Conservation (phyloP, 1,284 basidiomycete genomes). For the Vanrija pseudolonga region DNA sequence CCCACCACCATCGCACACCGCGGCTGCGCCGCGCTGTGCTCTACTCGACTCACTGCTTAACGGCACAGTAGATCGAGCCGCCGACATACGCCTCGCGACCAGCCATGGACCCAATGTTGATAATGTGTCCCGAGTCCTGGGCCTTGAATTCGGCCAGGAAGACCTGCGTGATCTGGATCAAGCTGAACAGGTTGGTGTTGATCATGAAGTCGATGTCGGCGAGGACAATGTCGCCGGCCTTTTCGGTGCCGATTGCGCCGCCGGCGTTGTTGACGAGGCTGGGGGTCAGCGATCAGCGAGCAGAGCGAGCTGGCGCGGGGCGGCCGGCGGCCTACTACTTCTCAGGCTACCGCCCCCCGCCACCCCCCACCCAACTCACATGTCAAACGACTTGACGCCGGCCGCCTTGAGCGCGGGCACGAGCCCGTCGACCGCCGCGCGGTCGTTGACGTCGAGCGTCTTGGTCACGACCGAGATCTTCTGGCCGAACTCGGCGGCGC, state of each 20-base stretch:
- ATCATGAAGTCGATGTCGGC: constrained; percentile 62
- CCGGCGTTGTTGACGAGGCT: constrained; percentile 23
- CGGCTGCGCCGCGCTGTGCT: not conserved
- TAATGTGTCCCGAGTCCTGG: constrained; percentile 79
- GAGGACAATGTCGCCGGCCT: constrained; percentile 19
- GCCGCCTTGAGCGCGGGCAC: constrained; percentile 7
- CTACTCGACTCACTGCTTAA: constrained; percentile 17
- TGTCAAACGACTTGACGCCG: constrained; percentile 13
- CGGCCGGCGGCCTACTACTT: not conserved
- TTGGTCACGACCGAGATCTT: not conserved
- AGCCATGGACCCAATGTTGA: constrained; percentile 87
- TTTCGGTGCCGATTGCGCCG: constrained; percentile 22
- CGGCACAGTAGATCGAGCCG: constrained; percentile 56
- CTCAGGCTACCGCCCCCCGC: not conserved
- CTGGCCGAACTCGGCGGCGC: constrained; percentile 9
- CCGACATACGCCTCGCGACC: constrained; percentile 86
- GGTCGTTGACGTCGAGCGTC: constrained; percentile 21
- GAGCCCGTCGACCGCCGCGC: constrained; percentile 13
- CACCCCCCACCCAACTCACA: constrained; percentile 2
- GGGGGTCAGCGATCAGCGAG: not conserved
- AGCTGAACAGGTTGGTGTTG: constrained; percentile 61
- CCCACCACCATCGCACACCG: not conserved
- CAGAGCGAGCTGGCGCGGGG: not conserved
- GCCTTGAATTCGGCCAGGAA: constrained; percentile 70
- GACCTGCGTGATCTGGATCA: constrained; percentile 11